A percentile compares a stretch with the other conserved stretches of the same genome.
Conservation (phyloP, 2,329 filamentous ascomycete genomes). For the Sporothrix luriei region DNA sequence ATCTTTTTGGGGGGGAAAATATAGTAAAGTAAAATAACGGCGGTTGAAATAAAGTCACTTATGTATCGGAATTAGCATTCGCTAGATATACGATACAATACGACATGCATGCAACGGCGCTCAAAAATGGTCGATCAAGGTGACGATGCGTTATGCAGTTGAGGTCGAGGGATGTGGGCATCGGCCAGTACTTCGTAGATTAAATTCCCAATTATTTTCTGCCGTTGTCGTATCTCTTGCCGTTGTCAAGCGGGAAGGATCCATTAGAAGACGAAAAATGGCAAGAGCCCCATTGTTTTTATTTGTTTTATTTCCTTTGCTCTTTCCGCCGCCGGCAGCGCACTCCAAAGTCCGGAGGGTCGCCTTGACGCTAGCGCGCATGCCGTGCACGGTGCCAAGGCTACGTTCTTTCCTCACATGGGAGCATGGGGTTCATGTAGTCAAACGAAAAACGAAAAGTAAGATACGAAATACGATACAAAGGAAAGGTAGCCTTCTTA, state of each 20-base stretch:
- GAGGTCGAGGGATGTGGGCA: constrained; percentile 11
- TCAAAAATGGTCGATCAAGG: not conserved
- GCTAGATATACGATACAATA: not conserved
- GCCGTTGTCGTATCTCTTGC: constrained; percentile 3
- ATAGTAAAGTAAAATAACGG: too few relatives aligned
- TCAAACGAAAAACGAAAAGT: not conserved
- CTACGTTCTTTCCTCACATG: not conserved
- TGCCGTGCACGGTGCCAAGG: constrained; percentile 6
- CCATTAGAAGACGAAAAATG: constrained; percentile 12
- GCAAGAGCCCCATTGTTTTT: constrained; percentile 20
- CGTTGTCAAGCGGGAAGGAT: constrained; percentile 20
- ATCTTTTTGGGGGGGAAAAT: too few relatives aligned
- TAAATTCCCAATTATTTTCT: constrained; percentile 14
- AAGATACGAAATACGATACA: too few relatives aligned
- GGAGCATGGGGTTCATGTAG: too few relatives aligned
- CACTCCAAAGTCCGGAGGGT: constrained; percentile 23
- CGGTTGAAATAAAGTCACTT: too few relatives aligned
- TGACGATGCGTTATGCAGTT: not conserved
- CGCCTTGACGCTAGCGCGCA: not conserved
- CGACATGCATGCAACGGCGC: not conserved
- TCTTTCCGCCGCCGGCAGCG: constrained; percentile 1
- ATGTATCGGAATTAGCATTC: too few relatives aligned
- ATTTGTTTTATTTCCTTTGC: not conserved
- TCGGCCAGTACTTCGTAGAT: constrained; percentile 26
- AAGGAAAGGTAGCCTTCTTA: not conserved